Evolutionary conservation across 176 grass and related monocot species (phyloP).

Genomic region (Carex kokanica): DNA sequence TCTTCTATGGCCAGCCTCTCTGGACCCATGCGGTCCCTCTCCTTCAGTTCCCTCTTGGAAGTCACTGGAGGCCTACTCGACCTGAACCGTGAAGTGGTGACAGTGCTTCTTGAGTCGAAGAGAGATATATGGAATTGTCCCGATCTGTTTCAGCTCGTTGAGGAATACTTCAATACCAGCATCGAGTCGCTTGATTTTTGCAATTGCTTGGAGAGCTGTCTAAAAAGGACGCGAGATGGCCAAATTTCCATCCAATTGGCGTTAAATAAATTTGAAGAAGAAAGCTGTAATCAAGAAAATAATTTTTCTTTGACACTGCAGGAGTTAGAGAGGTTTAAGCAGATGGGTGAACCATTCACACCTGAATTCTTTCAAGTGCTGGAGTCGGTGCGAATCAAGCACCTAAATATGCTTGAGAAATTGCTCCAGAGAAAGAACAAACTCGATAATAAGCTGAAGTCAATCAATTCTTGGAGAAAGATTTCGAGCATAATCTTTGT

Average conservation of each 20-base stretch:
- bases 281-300: not conserved
- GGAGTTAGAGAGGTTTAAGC: conserved; percentile 35
- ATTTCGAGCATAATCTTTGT: conserved; percentile 34
- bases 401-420: conserved; percentile 32
- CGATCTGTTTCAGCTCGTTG: conserved; percentile 34
- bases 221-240: conserved; percentile 34
- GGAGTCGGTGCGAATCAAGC: conserved; percentile 21
- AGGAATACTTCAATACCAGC: conserved; percentile 45
- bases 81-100: conserved; percentile 33
- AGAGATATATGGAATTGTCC: conserved; percentile 37
- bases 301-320: conserved; percentile 27
- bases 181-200: conserved; percentile 41
- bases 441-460: conserved; percentile 21
- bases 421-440: conserved; percentile 27
- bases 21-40: conserved; percentile 27
- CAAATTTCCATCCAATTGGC: conserved; percentile 38
- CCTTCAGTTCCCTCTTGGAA: conserved; percentile 39
- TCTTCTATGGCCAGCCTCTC: conserved; percentile 27
- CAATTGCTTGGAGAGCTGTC: conserved; percentile 36
- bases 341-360: conserved; percentile 36
- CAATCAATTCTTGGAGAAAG: conserved; percentile 34
- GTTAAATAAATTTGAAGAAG: conserved; percentile 25
- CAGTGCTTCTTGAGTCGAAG: conserved; percentile 28
- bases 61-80: conserved; percentile 32
- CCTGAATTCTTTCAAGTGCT: conserved; percentile 36